Base-by-base conservation (phyloP, 176 grass and related monocot species). In the Paspalum notatum region DNA sequence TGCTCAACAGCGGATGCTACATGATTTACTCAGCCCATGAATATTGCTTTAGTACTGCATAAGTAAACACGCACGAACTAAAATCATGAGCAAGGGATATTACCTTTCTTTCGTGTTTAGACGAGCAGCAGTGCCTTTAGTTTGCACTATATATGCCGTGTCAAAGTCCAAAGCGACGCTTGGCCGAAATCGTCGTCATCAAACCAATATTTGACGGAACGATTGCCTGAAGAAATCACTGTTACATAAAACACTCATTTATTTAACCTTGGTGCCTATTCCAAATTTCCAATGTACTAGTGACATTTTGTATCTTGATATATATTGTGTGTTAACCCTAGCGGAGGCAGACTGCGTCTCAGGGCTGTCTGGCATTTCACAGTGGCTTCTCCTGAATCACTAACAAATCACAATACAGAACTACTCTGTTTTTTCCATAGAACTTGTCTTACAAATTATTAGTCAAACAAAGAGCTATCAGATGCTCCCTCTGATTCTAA, bases 131-230 rank as follows among this genome's bases (percentile, higher is more conserved):
- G 50, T 56, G 56, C 57, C 38, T 82, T 85, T 60, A 27, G 4
- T 58, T 82, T 82, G 44, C 49, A 24, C 73, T 78, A 60, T 80
- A 52, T 78, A 77, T 85, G 57, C 21, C 40, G 20, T 82, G 77
- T 51, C 16, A 78, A 62, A 73, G 32, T 32, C 66, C 50, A 13
- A 13, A 65, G 49, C 32, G 32, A 66, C 53, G 78, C 46, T 78
- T 62, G 73, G 59, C 58, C 62, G 65, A 65, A 82, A 72, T 41
- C 16, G 57, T 7, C 80, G 41, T 22, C 55, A 41, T 51, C 21
- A 66, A 89, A 82, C 78, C 66, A 25, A 55, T 42, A 37, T 18
- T 72, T 51, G 37, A 71, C 71, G 64, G 62, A 76, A 80, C 71
- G 54, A 58, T 63, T 81, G 71, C 55, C 66, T 76, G 32, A 71